A percentile compares a stretch with the other conserved stretches of the same genome.
Conservation (phyloP, 2,329 filamentous ascomycete species). For the Pseudopyricularia cyperi region DNA sequence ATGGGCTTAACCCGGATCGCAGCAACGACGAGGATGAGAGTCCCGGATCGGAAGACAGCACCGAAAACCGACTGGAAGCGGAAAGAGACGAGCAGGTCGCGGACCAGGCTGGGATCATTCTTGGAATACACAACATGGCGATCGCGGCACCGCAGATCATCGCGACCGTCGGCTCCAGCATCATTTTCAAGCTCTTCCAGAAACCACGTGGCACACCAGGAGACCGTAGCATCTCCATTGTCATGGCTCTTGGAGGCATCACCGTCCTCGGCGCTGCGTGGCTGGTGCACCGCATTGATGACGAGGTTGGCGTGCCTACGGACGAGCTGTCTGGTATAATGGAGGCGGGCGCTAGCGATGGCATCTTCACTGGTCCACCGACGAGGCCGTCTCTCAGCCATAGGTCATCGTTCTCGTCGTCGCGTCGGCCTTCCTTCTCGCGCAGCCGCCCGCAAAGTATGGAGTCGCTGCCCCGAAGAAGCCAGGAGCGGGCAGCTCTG, state of each 20-base stretch:
- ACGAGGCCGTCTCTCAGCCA: conserved; percentile 1
- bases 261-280: conserved; percentile 67
- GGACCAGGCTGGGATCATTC: conserved; percentile 76
- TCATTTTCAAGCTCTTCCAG: conserved; percentile 75
- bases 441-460: conserved; percentile 25
- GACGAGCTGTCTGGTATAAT: conserved; percentile 28
- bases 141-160: conserved; percentile 86
- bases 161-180: conserved; percentile 70
- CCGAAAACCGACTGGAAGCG: conserved; percentile 13
- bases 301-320: conserved; percentile 30
- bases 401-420: conserved; percentile 10
- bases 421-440: conserved; percentile 9
- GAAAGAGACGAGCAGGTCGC: conserved; percentile 34
- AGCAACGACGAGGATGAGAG: conserved; percentile 9
- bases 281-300: conserved; percentile 54
- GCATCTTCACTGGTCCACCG: neutral
- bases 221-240: conserved; percentile 77
- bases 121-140: conserved; percentile 92
- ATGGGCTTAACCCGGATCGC: conserved; percentile 5
- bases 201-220: conserved; percentile 76
- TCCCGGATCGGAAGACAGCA: conserved; percentile 12
- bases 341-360: conserved; percentile 15
- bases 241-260: conserved; percentile 70
- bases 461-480: conserved; percentile 27
- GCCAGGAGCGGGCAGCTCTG: conserved; percentile 29